Evolutionary conservation across 192 early-diverging fungal genomes (phyloP), one percentile per base, ranked within the genome.

Genomic region (Backusella westeae): DNA sequence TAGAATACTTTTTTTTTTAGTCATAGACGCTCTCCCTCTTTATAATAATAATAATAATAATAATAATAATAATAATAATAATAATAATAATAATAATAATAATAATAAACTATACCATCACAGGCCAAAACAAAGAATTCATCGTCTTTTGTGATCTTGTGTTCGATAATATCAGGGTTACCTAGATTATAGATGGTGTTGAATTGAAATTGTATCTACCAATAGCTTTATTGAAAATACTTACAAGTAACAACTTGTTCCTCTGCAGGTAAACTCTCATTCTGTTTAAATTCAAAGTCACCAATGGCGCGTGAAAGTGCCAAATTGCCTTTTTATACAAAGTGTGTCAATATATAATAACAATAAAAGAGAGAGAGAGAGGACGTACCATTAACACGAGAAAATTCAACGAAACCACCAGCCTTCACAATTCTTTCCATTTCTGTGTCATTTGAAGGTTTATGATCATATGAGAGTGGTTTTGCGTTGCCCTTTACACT

Each of bases 271-370:
- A 98, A 81, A 56, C 88, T 83, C 0, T 83, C 68, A 83, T 95
- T 96, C 81, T 93, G 88, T 87, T 99, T 99, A 87, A 99, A 99
- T 86, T 98, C 98, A 87, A 96, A 98, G 81, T 99, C 98, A 26
- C 98, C 98, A 73, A 99, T 88, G 1, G 98, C 98, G 41, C 98
- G 92, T 65, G 96, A 98, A 34, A 99, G 87, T 23, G 98, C 98
- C 68, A 99, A 85, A 81, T 97, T 98, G 26, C 93, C 92, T 93
- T 34, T 32, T 32, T 32, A 32, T 32, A 32, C 32, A 32, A 32
- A 32, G 8, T 39, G 38, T 39, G 38, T 39, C 0, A 9, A 10
- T 39, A 39, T 39, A 39, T 39, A 39, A 9, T 39, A 44, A 44
- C 8, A 44, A 44, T 14, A 44, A 32, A 2, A 32, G 32, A 32